phyloP scores from a whole-genome alignment of 768 basidiomycete species.

The Lactarius trivialis region DNA sequence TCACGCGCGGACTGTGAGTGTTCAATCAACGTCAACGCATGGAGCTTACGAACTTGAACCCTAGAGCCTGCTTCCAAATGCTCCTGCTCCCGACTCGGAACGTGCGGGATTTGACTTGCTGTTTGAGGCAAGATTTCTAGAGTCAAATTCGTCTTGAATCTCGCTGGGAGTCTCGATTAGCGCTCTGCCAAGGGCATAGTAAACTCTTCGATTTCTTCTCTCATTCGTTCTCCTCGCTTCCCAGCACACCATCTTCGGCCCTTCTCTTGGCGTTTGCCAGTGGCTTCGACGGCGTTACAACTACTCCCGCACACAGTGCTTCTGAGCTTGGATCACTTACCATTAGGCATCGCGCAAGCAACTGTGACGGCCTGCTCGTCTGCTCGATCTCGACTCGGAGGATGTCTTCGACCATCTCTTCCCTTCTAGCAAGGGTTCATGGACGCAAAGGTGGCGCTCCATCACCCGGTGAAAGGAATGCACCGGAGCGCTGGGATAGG shows the following conservation, averaged over 20 bases:
- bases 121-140: no score
- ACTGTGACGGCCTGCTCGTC: conserved; percentile 30
- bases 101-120: no score
- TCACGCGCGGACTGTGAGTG: no score
- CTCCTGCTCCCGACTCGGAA: no score
- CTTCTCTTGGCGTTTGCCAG: background rate
- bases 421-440: conserved; percentile 42
- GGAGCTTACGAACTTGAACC: no score
- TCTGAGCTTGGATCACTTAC: conserved; percentile 43
- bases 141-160: no score
- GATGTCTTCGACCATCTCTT: conserved; percentile 43
- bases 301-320: background rate
- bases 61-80: no score
- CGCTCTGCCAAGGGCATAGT: background rate
- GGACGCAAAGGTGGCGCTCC: conserved; percentile 38
- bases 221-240: background rate
- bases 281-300: background rate
- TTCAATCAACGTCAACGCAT: no score
- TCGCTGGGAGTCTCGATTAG: no score
- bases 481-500: conserved; percentile 33
- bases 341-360: conserved; percentile 40
- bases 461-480: conserved; percentile 41
- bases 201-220: background rate
- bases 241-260: conserved; percentile 5
- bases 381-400: conserved; percentile 36